Conservation (phyloP, 257 asterid species). For the Scutellaria baicalensis region DNA sequence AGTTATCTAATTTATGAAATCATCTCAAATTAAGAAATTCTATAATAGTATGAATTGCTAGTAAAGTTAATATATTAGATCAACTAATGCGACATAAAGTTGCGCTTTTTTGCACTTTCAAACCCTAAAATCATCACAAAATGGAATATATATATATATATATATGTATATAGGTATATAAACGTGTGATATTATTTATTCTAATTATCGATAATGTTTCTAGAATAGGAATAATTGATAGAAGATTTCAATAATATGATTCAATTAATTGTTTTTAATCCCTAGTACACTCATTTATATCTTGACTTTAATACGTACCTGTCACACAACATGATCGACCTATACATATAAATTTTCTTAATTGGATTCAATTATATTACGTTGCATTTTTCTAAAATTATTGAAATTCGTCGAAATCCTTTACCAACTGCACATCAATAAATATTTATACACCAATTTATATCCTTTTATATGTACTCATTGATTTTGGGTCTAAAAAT, state of each 20-base stretch:
- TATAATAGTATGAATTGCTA: too few relatives aligned
- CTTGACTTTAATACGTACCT: not conserved
- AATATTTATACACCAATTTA: not conserved
- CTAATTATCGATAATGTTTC: not conserved
- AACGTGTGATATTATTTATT: not conserved
- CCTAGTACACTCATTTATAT: not conserved
- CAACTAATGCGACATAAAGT: not conserved
- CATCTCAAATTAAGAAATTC: too few relatives aligned
- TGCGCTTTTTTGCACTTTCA: not conserved
- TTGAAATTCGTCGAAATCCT: not conserved
- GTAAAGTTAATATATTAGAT: too few relatives aligned
- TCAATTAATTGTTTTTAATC: not conserved
- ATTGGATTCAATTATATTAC: not conserved
- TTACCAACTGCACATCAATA: not conserved
- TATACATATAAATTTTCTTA: not conserved
- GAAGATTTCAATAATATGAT: not conserved
- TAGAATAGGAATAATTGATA: not conserved
- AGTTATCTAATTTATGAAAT: too few relatives aligned
- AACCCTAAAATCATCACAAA: not conserved
- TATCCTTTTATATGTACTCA: not conserved
- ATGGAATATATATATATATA: not conserved
- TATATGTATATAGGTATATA: not conserved
- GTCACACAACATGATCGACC: not conserved
- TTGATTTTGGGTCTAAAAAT: not conserved
- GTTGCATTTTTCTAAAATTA: not conserved